These are phyloP conservation scores for Kickxella alabastrina DNA, from an alignment of 192 early-diverging fungal species.

Conservation along the genomic window DNA sequence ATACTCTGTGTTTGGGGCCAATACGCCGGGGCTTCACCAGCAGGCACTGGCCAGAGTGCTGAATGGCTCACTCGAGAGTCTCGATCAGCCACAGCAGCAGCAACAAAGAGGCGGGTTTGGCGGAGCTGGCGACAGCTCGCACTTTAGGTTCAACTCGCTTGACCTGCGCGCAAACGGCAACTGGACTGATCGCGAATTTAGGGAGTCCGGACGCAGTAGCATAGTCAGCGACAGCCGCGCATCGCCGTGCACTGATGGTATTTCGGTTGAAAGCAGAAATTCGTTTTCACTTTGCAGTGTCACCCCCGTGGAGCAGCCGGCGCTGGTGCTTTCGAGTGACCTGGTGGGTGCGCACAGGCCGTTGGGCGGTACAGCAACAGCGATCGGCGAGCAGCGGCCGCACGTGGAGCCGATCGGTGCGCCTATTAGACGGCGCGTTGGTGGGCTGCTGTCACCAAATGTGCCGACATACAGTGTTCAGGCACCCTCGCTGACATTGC, in stretches of 20 bases:
- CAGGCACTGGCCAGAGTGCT: slow-evolving; percentile 4
- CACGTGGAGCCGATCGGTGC: slow-evolving; percentile 45
- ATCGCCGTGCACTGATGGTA: slow-evolving; percentile 7
- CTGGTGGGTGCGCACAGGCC: slow-evolving; percentile 22
- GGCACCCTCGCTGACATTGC: slow-evolving; percentile 3
- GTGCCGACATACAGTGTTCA: too few species aligned
- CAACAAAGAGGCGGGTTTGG: background rate
- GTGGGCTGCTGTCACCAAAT: slow-evolving; percentile 12
- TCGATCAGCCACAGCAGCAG: background rate
- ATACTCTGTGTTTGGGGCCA: slow-evolving; percentile 13
- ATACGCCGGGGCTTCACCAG: background rate
- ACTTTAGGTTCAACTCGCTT: slow-evolving; percentile 8
- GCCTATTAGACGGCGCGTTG: slow-evolving; percentile 16
- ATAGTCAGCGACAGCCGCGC: slow-evolving; percentile 14
- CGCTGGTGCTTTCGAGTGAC: slow-evolving; percentile 26
- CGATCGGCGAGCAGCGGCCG: slow-evolving; percentile 10
- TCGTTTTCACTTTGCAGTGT: slow-evolving; percentile 21
- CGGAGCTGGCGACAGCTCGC: slow-evolving; percentile 2
- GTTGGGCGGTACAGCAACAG: background rate
- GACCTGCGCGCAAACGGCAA: slow-evolving; percentile 6
- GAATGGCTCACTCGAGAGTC: background rate
- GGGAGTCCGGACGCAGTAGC: slow-evolving; percentile 24
- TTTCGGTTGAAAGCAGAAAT: slow-evolving; percentile 1
- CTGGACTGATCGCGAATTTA: slow-evolving; percentile 10
- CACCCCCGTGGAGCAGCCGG: slow-evolving; percentile 32